phyloP scores from a whole-genome alignment of 768 basidiomycete species.

The Dacryopinax primogenitus region DNA sequence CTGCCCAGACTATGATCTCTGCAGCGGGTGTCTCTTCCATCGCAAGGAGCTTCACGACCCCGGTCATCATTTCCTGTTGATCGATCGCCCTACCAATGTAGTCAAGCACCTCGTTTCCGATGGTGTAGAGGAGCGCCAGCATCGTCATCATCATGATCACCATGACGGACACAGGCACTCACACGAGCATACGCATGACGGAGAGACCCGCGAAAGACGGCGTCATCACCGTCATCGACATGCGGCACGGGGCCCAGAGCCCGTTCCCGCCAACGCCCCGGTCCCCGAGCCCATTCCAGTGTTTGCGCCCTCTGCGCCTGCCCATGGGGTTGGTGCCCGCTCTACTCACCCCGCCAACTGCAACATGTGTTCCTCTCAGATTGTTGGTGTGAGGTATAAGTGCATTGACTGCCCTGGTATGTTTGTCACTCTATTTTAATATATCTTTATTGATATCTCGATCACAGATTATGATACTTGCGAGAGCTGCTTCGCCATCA shows the following conservation, averaged over 20 bases:
- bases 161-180: too few species aligned
- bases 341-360: conserved; percentile 31
- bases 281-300: not conserved
- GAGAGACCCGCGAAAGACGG: not conserved
- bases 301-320: not conserved
- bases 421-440: conserved; percentile 13
- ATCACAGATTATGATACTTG: conserved; percentile 17
- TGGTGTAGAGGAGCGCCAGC: not conserved
- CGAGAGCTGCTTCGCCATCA: conserved; percentile 34
- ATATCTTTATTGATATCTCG: not conserved
- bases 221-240: not conserved
- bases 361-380: conserved; percentile 44
- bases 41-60: not conserved
- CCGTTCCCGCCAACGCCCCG: not conserved
- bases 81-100: not conserved
- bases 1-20: conserved; percentile 80
- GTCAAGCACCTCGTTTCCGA: not conserved
- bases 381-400: conserved; percentile 63
- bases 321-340: not conserved
- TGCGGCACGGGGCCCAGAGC: not conserved
- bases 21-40: conserved; percentile 48
- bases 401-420: conserved; percentile 63
- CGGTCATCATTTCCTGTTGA: not conserved
- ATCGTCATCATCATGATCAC: not conserved
- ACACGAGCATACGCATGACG: too few species aligned